phyloP scores from a whole-genome alignment of 108 stramenopile species.

The Epithemia pelagica region DNA sequence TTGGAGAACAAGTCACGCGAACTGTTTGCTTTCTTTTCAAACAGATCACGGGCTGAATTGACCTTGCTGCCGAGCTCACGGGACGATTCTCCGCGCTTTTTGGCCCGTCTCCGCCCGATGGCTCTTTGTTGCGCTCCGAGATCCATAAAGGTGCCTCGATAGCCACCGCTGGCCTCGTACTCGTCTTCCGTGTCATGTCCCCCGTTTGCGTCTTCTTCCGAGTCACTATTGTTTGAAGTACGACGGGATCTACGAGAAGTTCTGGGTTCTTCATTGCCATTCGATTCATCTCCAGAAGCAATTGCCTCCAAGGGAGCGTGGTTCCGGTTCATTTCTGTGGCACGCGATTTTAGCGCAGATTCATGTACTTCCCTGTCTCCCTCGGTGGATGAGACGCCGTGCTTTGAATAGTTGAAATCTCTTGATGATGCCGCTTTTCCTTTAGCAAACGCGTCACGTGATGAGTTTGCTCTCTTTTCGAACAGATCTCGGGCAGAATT shows the following conservation, averaged over 20 bases:
- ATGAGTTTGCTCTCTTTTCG: not conserved
- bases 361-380: too few species aligned
- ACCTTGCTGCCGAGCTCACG: not conserved
- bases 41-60: not conserved
- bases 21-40: not conserved
- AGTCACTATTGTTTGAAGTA: too few species aligned
- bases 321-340: too few species aligned
- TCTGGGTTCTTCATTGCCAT: not conserved
- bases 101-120: not conserved
- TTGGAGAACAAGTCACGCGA: not conserved
- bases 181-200: not conserved
- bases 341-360: too few species aligned
- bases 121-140: constrained; percentile 2
- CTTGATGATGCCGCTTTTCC: not conserved
- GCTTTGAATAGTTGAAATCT: too few species aligned
- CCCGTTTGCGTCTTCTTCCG: too few species aligned
- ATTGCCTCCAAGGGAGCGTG: too few species aligned
- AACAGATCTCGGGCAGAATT: not conserved
- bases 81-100: not conserved
- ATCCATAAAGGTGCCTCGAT: not conserved
- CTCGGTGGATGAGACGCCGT: too few species aligned
- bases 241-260: too few species aligned
- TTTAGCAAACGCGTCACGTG: not conserved
- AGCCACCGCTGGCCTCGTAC: not conserved
- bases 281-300: not conserved